These are phyloP conservation scores for Kitagawia praeruptora DNA, from an alignment of 129 eudicot species.

Conservation along the genomic window DNA sequence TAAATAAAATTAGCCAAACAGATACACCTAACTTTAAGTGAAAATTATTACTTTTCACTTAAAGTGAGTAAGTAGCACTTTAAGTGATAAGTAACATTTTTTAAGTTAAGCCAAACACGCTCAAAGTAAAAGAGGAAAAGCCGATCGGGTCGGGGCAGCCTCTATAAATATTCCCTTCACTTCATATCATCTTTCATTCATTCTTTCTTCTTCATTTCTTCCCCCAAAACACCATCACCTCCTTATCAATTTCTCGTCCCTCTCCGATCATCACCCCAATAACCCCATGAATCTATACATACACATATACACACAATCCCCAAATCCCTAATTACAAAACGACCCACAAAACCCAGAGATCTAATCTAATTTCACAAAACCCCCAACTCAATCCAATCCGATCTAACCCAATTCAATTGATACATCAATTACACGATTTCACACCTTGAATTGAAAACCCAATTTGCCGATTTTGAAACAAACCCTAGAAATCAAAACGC, in stretches of 20 bases:
- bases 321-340: neutral
- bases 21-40: too few relatives aligned
- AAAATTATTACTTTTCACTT: too few relatives aligned
- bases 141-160: neutral
- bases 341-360: neutral
- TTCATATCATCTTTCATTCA: neutral
- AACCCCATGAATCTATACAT: neutral
- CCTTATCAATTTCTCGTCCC: neutral
- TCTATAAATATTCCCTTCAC: neutral
- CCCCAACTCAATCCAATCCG: neutral
- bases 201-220: neutral
- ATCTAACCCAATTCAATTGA: neutral
- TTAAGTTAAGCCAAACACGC: too few relatives aligned
- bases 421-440: neutral
- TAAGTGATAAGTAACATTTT: too few relatives aligned
- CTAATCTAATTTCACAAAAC: neutral
- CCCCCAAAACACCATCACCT: neutral
- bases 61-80: too few relatives aligned
- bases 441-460: neutral
- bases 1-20: too few relatives aligned
- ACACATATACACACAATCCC: neutral
- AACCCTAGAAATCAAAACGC: constrained; percentile 9
- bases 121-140: neutral
- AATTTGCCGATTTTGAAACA: neutral
- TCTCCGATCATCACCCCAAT: neutral